Evolutionary conservation across 2,329 filamentous ascomycete species (phyloP), one percentile per base, ranked within the genome.

Genomic region (Byssothecium circinans): DNA sequence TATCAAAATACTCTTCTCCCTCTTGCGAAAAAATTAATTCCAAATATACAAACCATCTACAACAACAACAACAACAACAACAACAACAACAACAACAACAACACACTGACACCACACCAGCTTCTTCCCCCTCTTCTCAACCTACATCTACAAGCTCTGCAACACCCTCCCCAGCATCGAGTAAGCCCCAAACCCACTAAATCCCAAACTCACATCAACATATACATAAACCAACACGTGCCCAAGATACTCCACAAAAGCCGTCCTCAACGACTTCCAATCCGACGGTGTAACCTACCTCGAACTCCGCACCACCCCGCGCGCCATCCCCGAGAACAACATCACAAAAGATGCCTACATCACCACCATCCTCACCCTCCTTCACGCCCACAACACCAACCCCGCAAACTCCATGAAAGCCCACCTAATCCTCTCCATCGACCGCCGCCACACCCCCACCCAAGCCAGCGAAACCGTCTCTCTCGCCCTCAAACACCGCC

Each of bases 281-380:
- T 67, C 69, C 20, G 89, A 94, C 62, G 87, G 87, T 29, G 85
- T 92, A 14, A 78, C 81, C 46, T 92, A 94, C 64, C 78, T 91
- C 11, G 89, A 95, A 67, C 80, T 94, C 19, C 83, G 89, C 35
- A 92, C 89, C 0, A 94, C 88, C 1, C 89, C 89, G 1, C 82
- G 89, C 43, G 77, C 79, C 2, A 81, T 86, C 27, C 75, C 78
- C 2, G 64, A 70, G 0, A 73, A 75, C 5, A 70, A 70, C 12
- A 72, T 89, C 32, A 81, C 83, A 19, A 83, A 84, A 53, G 78
- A 79, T 3, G 74, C 76, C 44, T 92, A 94, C 68, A 77, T 92
- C 25, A 58, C 74, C 27, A 80, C 81, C 5, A 78, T 94, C n/a
- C 76, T 91, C 8, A 68, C 74, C n/a, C 77, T 81, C n/a, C 84